Evolutionary conservation across 139 green algal genomes (phyloP), one percentile per base, ranked within the genome.

Genomic region (Chlorokybus atmophyticus): DNA sequence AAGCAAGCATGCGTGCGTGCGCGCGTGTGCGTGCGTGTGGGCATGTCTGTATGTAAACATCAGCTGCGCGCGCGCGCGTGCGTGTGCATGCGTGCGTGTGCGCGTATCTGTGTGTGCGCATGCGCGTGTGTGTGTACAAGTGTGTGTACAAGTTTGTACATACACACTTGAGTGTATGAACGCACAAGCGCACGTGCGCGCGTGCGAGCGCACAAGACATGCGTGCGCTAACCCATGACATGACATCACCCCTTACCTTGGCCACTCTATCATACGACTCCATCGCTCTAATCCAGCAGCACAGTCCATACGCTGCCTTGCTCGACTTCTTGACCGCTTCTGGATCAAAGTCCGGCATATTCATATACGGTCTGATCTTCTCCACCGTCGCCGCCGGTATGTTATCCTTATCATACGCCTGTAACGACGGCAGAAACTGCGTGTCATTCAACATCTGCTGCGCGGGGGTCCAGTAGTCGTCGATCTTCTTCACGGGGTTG

Each of bases 211-310:
- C n/a, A n/a, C n/a, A n/a, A n/a, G n/a, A n/a, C n/a, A n/a, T 44
- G 17, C 17, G 14, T 44, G 17, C 14, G 38, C 17, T 44, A 44
- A 21, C 14, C 17, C 17, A 44, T 44, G 14, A 44, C 14, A 17
- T 14, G 14, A 21, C 17, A 21, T n/a, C n/a, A n/a, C 19, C 19
- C 19, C 19, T 47, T 19, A 55, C 48, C 29, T 70, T 70, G 38
- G 57, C 71, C 19, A 74, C 68, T 32, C 62, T 57, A 71, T 87
- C 64, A 57, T 88, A 88, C 2, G 77, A 60, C 55, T 88, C 78
- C 81, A 88, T 88, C 25, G 81, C 81, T 26, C 80, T 61, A 32
- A 83, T 77, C 81, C 81, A 88, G 59, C 73, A 79, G 64, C 77
- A 85, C 41, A 88, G 64, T 0, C 79, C 81, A 40, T 81, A 81